A percentile compares a stretch with the other conserved stretches of the same genome.
Evolutionary conservation across 345 rosid species (phyloP).

Genomic region (Syzygium jambos): DNA sequence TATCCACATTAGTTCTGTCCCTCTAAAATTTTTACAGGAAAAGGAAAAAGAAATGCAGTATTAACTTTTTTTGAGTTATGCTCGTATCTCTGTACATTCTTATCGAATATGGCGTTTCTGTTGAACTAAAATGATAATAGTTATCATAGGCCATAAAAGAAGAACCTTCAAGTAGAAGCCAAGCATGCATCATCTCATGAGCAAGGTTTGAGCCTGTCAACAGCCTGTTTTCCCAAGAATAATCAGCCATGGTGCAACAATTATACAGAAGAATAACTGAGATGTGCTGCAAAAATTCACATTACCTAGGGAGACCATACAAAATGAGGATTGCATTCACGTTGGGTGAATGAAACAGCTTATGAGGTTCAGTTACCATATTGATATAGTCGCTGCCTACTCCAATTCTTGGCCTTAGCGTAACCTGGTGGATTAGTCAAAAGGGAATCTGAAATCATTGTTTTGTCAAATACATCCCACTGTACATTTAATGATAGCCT

Average conservation of each 20-base stretch:
- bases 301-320: constrained; percentile 76
- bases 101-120: neutral
- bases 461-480: neutral
- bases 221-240: constrained; percentile 34
- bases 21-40: neutral
- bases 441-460: neutral
- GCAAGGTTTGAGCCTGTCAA: constrained; percentile 93
- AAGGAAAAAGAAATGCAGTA: neutral
- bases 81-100: neutral
- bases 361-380: constrained; percentile 61
- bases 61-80: neutral
- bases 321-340: constrained; percentile 93
- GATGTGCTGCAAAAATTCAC: neutral
- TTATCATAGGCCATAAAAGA: neutral
- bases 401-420: constrained; percentile 57
- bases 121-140: neutral
- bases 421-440: constrained; percentile 27
- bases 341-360: constrained; percentile 64
- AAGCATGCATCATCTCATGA: constrained; percentile 99
- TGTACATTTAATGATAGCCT: neutral
- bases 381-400: constrained; percentile 39
- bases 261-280: neutral
- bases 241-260: neutral
- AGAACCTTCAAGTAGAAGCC: constrained; percentile 92
- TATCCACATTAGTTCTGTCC: neutral